Base-by-base conservation (phyloP, 1,284 basidiomycete species). In the Austropuccinia psidii region DNA sequence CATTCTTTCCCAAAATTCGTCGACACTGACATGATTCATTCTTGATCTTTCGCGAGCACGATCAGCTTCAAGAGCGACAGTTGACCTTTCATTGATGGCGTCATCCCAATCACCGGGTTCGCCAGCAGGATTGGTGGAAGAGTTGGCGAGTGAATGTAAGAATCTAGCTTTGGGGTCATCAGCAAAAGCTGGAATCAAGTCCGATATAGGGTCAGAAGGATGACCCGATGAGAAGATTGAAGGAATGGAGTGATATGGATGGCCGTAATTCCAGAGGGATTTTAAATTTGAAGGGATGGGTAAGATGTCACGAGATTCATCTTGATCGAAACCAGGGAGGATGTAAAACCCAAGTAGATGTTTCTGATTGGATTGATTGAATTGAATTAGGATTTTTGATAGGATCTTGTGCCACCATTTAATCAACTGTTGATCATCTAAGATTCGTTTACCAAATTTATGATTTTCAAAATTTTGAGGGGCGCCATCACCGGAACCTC, bases 1-100 rank as follows among this genome's bases (percentile, higher is more conserved):
- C 89, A 97, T 93, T 17, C 91, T 85, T 81, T 93, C 91, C 90
- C 92, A 95, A 81, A 93, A 97, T 79, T 95, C 92, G 62, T 88
- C 88, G 13, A 58, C 79, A 0, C 76, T 67, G 3, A 82, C 75
- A 31, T 74, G 76, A 13, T 76, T 75, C n/a, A 72, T 61, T 31
- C 24, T 52, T 8, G 35, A 39, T 21, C 57, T 49, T 72, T 72
- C 69, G 47, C 76, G 76, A 67, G 65, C 35, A 33, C 75, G 37
- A 37, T 78, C 78, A 17, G 69, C 74, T 43, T 68, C 62, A 31
- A 64, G 50, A n/a, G 70, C 35, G 57, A 73, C 43, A 15, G 60
- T 21, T 31, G 66, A 62, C 21, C 68, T 21, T 43, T 72, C 69
- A 1, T 35, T 19, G 15, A 72, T 54, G 17, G 69, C 57, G 41